Evolutionary conservation across 2,329 filamentous ascomycete genomes (phyloP), one percentile per base, ranked within the genome.

Genomic region (Ceratocystiopsis sp.): DNA sequence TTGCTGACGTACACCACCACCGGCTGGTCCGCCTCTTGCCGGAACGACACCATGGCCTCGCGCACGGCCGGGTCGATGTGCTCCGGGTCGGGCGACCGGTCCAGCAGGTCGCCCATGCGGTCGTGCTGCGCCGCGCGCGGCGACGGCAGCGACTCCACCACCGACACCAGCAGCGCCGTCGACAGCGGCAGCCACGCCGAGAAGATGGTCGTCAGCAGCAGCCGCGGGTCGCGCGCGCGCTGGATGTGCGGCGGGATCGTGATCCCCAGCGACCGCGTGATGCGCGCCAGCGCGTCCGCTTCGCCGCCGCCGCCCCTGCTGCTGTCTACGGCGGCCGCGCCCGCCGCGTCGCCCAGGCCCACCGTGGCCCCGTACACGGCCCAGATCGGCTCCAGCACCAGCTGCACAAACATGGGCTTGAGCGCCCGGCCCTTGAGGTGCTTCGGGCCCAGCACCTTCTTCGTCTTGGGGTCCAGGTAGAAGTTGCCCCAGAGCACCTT

Each of bases 401-500:
- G 68, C 59, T 96, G 91, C 14, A 96, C 91, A 59, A 98, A 98
- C 73, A 98, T 85, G 10, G 91, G 91, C 62, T 96, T 98, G 48
- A 98, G 64, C 46, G 80, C 75, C 39, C 91, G 73, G 4, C 91
- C 91, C 57, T 93, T 96, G 41, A 98, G 67, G 64, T 98, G 91
- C 61, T 94, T 96, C 25, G 79, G 75, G 1, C 80, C 83, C 7
- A 98, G 67, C 0, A 98, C 80, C 55, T 93, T 84, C 60, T 94
- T 98, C 1, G 87, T 93, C 61, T 96, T 98, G 8, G 91, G 86
- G 55, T 98, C 91, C 38, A 98, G 66, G 59, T 95, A 98, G 59
- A 84, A 98, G 58, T 86, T 89, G 38, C 91, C 91, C 91, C 91
- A 98, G 0, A 98, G 69, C 0, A 95, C 85, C 57, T 91, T 95